A percentile compares a stretch with the other conserved stretches of the same genome.
Conservation (phyloP, 1,139 yeast genomes). For the Diutina rugosa region DNA sequence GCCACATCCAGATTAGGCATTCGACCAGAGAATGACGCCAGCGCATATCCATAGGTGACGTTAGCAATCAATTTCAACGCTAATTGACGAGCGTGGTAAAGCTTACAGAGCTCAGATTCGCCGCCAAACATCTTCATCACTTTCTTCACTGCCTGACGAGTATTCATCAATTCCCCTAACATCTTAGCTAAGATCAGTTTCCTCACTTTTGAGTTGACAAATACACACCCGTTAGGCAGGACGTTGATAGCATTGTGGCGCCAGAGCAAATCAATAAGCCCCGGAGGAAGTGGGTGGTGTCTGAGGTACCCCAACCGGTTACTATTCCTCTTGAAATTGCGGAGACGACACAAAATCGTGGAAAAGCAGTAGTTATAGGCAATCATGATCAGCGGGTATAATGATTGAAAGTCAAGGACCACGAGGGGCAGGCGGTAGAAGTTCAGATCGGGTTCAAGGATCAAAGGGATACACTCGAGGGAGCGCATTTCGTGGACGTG, state of each 20-base stretch:
- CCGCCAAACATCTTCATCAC: slow-evolving; percentile 47
- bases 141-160: slow-evolving; percentile 65
- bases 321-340: slow-evolving; percentile 34
- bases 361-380: slow-evolving; percentile 91
- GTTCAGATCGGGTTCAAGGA: slow-evolving; percentile 82
- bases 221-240: slow-evolving; percentile 82
- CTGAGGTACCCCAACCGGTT: slow-evolving; percentile 25
- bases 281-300: slow-evolving; percentile 40
- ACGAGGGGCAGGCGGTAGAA: slow-evolving; percentile 82
- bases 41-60: slow-evolving; percentile 91
- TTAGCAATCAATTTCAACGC: slow-evolving; percentile 87
- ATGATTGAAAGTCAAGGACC: slow-evolving; percentile 85
- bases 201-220: slow-evolving; percentile 52
- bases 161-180: slow-evolving; percentile 71
- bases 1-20: slow-evolving; percentile 97
- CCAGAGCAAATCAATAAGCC: slow-evolving; percentile 39
- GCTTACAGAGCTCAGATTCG: slow-evolving; percentile 30
- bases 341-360: slow-evolving; percentile 63
- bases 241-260: slow-evolving; percentile 40
- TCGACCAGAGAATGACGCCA: slow-evolving; percentile 90
- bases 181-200: slow-evolving; percentile 70
- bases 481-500: slow-evolving; percentile 83
- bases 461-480: slow-evolving; percentile 75
- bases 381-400: slow-evolving; percentile 84
- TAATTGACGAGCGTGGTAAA: slow-evolving; percentile 67